Base-by-base conservation (phyloP, 2,329 filamentous ascomycete genomes). In the Endothia cerciana region DNA sequence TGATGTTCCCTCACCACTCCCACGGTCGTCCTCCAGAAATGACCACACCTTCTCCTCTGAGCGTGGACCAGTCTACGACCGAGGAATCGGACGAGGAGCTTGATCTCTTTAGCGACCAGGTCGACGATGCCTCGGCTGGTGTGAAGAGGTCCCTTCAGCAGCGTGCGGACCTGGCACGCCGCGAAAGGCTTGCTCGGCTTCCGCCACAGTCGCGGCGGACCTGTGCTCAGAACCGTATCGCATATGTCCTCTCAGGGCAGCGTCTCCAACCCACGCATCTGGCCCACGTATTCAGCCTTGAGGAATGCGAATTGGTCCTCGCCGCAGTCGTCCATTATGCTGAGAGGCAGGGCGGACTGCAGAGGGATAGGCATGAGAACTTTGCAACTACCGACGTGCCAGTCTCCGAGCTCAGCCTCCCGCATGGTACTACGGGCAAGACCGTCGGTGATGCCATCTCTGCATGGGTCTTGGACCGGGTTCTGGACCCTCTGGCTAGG, bases 381-480 rank as follows among this genome's bases (percentile, higher is more conserved):
- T 68, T 68, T 17, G 60, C 66, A 3, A 68, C 66, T 2, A 68
- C 66, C 36, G 66, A 68, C 38, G 66, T 68, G 66, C 66, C 66
- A 2, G 66, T 63, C 28, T 61, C 63, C 10, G 64, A 65, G 36
- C 53, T 62, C 7, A 38, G 15, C 40, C n/a, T 60, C 45, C 22
- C 30, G 40, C 40, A 10, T 33, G 22, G n/a, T 30, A 10, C 22
- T 4, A 11, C 56, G 5, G 40, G 47, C 51, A 55, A 43, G 2
- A 47, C 64, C 10, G 63, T 62, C 11, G 64, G 60, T 8, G 43
- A 61, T 41, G 49, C 33, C 17, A n/a, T 66, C 25, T 49, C 41
- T 2, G 51, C 51, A 13, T 64, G 60, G 64, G 64, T 64, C 5
- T 6, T 4, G 3, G 56, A 62, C n/a, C 51, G 66, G 8, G 58